Evolutionary conservation across 495 filamentous ascomycete species (phyloP), one percentile per base, ranked within the genome.

Genomic region (Penicillium tannophilum): DNA sequence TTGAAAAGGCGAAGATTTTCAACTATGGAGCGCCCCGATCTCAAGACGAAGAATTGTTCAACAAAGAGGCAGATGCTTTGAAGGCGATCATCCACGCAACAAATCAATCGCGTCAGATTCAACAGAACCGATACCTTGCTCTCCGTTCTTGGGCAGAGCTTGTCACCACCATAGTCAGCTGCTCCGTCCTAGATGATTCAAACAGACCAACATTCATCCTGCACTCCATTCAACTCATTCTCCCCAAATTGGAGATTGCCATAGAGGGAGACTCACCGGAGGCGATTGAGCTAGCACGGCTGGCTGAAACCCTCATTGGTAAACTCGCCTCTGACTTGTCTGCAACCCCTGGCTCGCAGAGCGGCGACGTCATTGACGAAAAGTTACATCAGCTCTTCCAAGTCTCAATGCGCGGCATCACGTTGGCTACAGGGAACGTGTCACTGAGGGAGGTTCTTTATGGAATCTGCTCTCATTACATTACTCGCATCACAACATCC

Each of bases 351-450:
- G 62, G 68, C 63, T 77, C 72, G 59, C 80, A 69, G 67, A 84
- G 72, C 60, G 88, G 72, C 64, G 92, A 93, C 67, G 72, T 93
- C 44, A 87, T 91, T 33, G 88, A 91, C 65, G 95, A 98, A 68
- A 89, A 93, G 66, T 83, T 97, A 10, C 92, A 90, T 63, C 88
- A 97, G 63, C 82, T 97, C 17, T 97, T 99, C 79, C 89, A 95
- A 51, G 76, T 91, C 28, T 90, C 88, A 52, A 76, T 96, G 20
- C 82, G 84, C 59, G 89, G 90, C 10, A 88, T 95, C 54, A 82
- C 84, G 55, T 83, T 88, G 55, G 87, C 90, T 54, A 80, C 84
- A 9, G 82, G 84, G n/a, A 87, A 84, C 63, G 74, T 88, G 30
- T 75, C 83, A 54, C 75, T 99, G 23, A 84, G 94, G 14, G 86